These are phyloP conservation scores for Shiraia sp. DNA, from an alignment of 2,329 filamentous ascomycete genomes.

Conservation along the genomic window DNA sequence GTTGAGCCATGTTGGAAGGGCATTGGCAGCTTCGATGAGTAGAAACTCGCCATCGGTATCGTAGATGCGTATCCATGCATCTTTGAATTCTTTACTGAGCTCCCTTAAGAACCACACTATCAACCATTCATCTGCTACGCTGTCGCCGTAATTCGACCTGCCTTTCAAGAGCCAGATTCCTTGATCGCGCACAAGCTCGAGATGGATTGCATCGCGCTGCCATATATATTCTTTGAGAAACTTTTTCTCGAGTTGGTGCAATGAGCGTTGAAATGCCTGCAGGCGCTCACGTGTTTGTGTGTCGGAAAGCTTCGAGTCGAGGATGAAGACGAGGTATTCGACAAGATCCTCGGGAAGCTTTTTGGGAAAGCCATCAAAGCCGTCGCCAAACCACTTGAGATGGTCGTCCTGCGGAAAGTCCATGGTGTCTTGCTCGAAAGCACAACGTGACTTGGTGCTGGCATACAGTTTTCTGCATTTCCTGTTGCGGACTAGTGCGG, in stretches of 20 bases:
- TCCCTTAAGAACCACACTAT: conserved; percentile 87
- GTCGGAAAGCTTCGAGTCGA: conserved; percentile 60
- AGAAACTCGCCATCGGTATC: conserved; percentile 96
- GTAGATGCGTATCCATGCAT: conserved; percentile 79
- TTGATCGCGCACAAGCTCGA: conserved; percentile 65
- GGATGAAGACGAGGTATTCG: conserved; percentile 78
- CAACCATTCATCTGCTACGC: conserved; percentile 96
- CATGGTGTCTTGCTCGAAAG: conserved; percentile 33
- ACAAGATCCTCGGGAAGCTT: conserved; percentile 79
- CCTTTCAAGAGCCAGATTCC: conserved; percentile 69
- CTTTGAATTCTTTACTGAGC: conserved; percentile 71
- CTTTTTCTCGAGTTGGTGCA: conserved; percentile 63
- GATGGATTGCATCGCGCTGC: conserved; percentile 82
- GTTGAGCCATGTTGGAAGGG: conserved; percentile 85
- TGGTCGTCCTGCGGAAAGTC: conserved; percentile 53
- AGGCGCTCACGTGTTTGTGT: conserved; percentile 66
- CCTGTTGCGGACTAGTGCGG: conserved; percentile 15
- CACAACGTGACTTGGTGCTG: conserved; percentile 23
- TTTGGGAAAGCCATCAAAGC: conserved; percentile 67
- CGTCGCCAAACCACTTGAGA: conserved; percentile 69
- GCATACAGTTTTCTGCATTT: conserved; percentile 12
- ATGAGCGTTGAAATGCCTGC: conserved; percentile 72
- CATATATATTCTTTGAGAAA: conserved; percentile 88
- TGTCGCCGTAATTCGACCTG: conserved; percentile 86
- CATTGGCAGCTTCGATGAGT: conserved; percentile 88